Percentiles rank a stretch among this genome's conserved stretches.
These are phyloP conservation scores for Populus deltoides DNA, from an alignment of 345 rosid genomes.

Conservation along the genomic window DNA sequence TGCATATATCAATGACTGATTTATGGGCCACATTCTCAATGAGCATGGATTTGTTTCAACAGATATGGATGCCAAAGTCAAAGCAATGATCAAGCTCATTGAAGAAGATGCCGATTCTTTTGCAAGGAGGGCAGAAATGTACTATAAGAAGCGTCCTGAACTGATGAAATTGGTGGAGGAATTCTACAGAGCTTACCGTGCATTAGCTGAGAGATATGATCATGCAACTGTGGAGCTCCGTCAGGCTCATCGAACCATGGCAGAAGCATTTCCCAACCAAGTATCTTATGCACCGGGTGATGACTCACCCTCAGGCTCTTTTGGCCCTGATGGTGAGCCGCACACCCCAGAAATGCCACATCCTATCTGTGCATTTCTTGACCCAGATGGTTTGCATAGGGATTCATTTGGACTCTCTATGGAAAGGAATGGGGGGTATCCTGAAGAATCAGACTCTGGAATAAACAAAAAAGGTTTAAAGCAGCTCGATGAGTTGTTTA, in stretches of 20 bases:
- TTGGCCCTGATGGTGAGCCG: constrained; percentile 20
- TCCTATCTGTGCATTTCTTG: constrained; percentile 38
- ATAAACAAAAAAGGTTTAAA: constrained; percentile 58
- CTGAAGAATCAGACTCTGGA: constrained; percentile 37
- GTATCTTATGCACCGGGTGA: constrained; percentile 17
- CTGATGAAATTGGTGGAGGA: constrained; percentile 68
- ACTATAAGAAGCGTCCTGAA: constrained; percentile 80
- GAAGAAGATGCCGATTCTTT: constrained; percentile 91
- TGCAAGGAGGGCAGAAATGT: constrained; percentile 88
- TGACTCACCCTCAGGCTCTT: constrained; percentile 18
- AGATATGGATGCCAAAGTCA: constrained; percentile 88
- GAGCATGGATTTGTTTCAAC: neutral
- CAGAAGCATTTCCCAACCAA: constrained; percentile 33
- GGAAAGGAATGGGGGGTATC: constrained; percentile 26
- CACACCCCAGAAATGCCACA: constrained; percentile 32
- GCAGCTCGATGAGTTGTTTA: constrained; percentile 58
- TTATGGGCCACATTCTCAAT: neutral
- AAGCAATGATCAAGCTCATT: constrained; percentile 70
- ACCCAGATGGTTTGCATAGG: constrained; percentile 41
- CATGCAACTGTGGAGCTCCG: constrained; percentile 62
- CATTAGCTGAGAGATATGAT: constrained; percentile 88
- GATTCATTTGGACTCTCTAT: constrained; percentile 33
- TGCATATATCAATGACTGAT: neutral
- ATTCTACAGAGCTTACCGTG: constrained; percentile 75
- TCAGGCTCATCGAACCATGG: constrained; percentile 37